These are phyloP conservation scores for Cyberlindnera japonica DNA, from an alignment of 805 yeast genomes.

Conservation along the genomic window DNA sequence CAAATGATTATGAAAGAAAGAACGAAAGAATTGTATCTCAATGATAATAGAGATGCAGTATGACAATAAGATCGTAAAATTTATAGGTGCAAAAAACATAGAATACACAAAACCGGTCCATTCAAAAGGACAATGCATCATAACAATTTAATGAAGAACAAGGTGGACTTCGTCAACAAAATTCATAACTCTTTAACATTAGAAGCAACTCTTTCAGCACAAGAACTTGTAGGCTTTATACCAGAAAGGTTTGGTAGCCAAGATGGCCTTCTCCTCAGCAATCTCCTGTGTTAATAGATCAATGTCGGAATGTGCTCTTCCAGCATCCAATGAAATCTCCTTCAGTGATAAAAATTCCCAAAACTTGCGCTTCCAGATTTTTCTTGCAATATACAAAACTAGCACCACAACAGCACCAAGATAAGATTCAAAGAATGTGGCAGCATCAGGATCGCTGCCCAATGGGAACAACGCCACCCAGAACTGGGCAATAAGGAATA, in stretches of 20 bases:
- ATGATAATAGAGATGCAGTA: too few species aligned
- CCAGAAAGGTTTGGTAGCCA: slow-evolving; percentile 43
- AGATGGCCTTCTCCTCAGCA: slow-evolving; percentile 50
- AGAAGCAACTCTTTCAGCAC: slow-evolving; percentile 44
- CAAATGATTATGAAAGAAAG: slow-evolving; percentile 24
- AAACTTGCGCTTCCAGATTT: slow-evolving; percentile 41
- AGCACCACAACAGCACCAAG: slow-evolving; percentile 42
- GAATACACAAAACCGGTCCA: too few species aligned
- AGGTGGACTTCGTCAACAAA: neutral
- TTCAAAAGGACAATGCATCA: too few species aligned
- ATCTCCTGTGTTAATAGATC: slow-evolving; percentile 55
- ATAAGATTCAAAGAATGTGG: slow-evolving; percentile 37
- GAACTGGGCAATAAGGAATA: slow-evolving; percentile 42
- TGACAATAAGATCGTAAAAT: too few species aligned
- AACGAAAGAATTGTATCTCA: too few species aligned
- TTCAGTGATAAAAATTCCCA: slow-evolving; percentile 38
- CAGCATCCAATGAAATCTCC: slow-evolving; percentile 59
- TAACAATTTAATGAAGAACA: neutral
- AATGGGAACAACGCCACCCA: slow-evolving; percentile 47
- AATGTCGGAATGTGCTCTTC: slow-evolving; percentile 57
- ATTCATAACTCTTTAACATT: too few species aligned
- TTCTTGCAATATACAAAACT: slow-evolving; percentile 38
- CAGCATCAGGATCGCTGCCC: slow-evolving; percentile 33
- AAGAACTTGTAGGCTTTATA: slow-evolving; percentile 54
- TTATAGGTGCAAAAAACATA: too few species aligned